Evolutionary conservation across 441 rosid species (phyloP), one percentile per base, ranked within the genome.

Genomic region (Populus hybrid): DNA sequence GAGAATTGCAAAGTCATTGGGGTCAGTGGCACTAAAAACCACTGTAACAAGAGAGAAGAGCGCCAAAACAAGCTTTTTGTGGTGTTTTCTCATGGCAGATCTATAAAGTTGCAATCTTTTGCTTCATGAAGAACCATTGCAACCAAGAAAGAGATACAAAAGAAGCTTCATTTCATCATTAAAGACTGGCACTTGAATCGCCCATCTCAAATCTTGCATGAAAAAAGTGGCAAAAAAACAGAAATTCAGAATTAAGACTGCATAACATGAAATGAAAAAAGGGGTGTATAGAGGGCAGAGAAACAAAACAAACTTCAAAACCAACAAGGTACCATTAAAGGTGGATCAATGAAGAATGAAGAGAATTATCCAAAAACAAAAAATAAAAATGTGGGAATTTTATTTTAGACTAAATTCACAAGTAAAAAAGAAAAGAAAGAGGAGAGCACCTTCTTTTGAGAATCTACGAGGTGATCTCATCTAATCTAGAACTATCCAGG

Each of bases 1-100:
- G 50, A 92, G 84, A 79, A 92, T 76, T 1, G 84, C 91, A 24
- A 87, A 64, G 79, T 92, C 94, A 24, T 75, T 82, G 2, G 90
- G 82, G 80, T 92, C 85, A 14, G 92, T 92, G 72, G 11, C 83
- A 74, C 84, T 64, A 57, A 71, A 83, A 74, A 76, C 88, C 82
- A 79, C 72, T 9, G 82, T 8, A 67, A 82, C 38, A 34, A 85
- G 64, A 71, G 71, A 77, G 67, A 83, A 24, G 46, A 86, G 67
- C 1, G 76, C 76, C 24, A 79, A 59, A 70, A 83, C 74, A 36
- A 89, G 79, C 79, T 78, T 75, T 69, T 65, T 50, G 50, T 26
- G 24, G 18, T 69, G 74, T 66, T 53, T 78, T 73, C 68, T 80
- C 91, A 87, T 87, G 68, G 79, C 68, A 78, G 87, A 85, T 82